These are phyloP conservation scores for Phellopilus nigrolimitatus DNA, from an alignment of 1,284 basidiomycete genomes.

Conservation along the genomic window DNA sequence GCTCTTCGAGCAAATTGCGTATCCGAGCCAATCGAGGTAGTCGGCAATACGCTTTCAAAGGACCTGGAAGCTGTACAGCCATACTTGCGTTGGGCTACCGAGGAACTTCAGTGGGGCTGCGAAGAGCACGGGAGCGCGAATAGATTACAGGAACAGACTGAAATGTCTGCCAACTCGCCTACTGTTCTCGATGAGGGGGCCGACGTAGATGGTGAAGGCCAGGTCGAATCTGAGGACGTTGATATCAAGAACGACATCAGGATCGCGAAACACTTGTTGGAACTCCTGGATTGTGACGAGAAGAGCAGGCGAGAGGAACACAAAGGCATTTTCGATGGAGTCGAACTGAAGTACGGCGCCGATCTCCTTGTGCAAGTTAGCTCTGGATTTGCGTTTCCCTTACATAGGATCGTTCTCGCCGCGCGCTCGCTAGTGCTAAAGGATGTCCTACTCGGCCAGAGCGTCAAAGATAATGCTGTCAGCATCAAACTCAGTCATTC, in stretches of 20 bases:
- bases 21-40: slow-evolving; percentile 53
- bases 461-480: slow-evolving; percentile 28
- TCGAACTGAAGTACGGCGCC: slow-evolving; percentile 41
- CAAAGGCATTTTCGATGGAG: slow-evolving; percentile 23
- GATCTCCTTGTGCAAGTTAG: slow-evolving; percentile 52
- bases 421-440: slow-evolving; percentile 53
- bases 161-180: not conserved
- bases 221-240: slow-evolving; percentile 39
- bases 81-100: slow-evolving; percentile 32
- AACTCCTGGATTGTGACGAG: slow-evolving; percentile 32
- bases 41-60: slow-evolving; percentile 58
- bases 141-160: no score
- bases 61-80: slow-evolving; percentile 69
- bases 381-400: slow-evolving; percentile 45
- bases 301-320: slow-evolving; percentile 25
- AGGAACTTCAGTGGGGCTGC: no score
- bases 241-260: slow-evolving; percentile 47
- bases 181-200: not conserved
- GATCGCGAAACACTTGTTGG: slow-evolving; percentile 38
- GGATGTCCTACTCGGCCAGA: slow-evolving; percentile 37
- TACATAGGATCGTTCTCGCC: slow-evolving; percentile 62
- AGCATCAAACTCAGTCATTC: not conserved
- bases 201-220: slow-evolving; percentile 25
- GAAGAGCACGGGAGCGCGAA: not conserved
- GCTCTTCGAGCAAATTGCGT: slow-evolving; percentile 77